Evolutionary conservation across 306 rosid species (phyloP).

Genomic region (Cucumis sativus): Cucumber_9930_V3 NC_026658.2:14350001-14350500

Average conservation of each 20-base stretch:
- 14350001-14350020: not conserved
- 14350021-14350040: slow-evolving; percentile 18
- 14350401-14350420: slow-evolving; percentile 4
- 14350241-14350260: not conserved
- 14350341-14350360: not conserved
- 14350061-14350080: not conserved
- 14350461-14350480: slow-evolving; percentile 7
- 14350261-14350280: not conserved
- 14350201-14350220: not conserved
- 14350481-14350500: slow-evolving; percentile 11
- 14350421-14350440: slow-evolving; percentile 15
- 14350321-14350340: not conserved
- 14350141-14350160: too few relatives aligned
- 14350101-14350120: not conserved
- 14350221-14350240: not conserved
- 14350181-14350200: not conserved
- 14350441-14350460: not conserved
- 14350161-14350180: not conserved
- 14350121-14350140: not conserved
- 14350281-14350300: not conserved
- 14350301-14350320: not conserved
- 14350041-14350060: not conserved
- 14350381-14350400: too few relatives aligned
- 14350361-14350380: slow-evolving; percentile 1
- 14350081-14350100: not conserved